Evolutionary conservation across 192 early-diverging fungal genomes (phyloP).

Genomic region (Backusella westeae): DNA sequence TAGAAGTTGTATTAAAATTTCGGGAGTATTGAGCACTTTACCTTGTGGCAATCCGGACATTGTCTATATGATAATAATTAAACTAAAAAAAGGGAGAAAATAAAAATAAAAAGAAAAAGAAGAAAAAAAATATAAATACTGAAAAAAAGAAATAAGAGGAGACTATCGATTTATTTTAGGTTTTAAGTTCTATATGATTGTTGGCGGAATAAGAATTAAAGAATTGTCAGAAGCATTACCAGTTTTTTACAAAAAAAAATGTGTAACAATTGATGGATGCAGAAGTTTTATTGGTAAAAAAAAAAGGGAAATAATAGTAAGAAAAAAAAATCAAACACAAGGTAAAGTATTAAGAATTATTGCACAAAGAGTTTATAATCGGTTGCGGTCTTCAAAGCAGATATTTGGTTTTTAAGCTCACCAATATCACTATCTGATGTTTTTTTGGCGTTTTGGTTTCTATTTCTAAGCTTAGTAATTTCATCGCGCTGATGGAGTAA

Average conservation of each 20-base stretch:
- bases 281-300: neutral
- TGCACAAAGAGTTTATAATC: constrained; percentile 11
- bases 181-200: neutral
- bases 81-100: neutral
- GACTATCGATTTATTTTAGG: neutral
- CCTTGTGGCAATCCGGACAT: constrained; percentile 21
- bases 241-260: constrained; percentile 1
- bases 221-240: constrained; percentile 4
- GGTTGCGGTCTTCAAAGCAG: constrained; percentile 53
- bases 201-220: neutral
- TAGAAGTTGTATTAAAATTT: neutral
- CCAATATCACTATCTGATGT: constrained; percentile 58
- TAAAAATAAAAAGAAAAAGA: neutral
- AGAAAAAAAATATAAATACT: constrained; percentile 1
- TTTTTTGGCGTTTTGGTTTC: constrained; percentile 23
- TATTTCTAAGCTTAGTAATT: constrained; percentile 51
- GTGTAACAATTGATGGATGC: neutral
- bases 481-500: constrained; percentile 62
- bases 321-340: neutral
- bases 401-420: constrained; percentile 73
- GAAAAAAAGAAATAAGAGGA: neutral
- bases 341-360: constrained; percentile 1
- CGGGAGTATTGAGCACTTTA: neutral
- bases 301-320: neutral
- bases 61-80: neutral